Percentiles rank a stretch among this genome's conserved stretches.
Conservation (phyloP, 139 green algal genomes). For the Chloropicon primus region DNA sequence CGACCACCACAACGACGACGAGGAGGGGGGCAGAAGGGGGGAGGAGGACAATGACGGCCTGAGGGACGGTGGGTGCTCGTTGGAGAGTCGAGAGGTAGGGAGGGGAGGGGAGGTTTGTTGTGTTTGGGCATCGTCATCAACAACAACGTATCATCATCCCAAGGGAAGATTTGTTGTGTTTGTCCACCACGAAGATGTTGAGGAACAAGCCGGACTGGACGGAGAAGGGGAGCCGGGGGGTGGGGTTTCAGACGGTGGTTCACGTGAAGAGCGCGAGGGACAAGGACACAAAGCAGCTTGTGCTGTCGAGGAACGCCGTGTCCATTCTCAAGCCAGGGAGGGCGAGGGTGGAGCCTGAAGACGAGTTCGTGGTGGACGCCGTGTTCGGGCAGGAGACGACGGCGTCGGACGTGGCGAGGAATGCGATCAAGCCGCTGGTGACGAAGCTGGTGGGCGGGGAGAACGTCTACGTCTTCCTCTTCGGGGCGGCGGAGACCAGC, state of each 20-base stretch:
- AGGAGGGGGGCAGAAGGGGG: no score
- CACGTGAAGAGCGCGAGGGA: background rate
- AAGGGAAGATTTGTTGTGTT: no score
- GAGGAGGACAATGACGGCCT: no score
- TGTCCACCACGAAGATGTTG: background rate
- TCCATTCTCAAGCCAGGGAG: background rate
- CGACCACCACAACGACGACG: no score
- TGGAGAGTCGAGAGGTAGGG: no score
- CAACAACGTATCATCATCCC: no score
- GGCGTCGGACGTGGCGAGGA: constrained; percentile 26
- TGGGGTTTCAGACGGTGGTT: background rate
- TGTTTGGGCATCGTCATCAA: no score
- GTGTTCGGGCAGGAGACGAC: constrained; percentile 39
- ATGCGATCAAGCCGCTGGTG: constrained; percentile 33
- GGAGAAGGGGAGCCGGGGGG: background rate
- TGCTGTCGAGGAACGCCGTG: background rate
- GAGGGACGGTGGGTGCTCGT: no score
- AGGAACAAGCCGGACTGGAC: background rate
- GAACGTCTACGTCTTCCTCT: constrained; percentile 27
- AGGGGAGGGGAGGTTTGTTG: no score
- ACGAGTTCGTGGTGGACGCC: constrained; percentile 38
- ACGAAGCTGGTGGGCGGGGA: constrained; percentile 41
- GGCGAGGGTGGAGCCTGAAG: constrained; percentile 15
- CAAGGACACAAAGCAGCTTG: background rate
- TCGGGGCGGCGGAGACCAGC: constrained; percentile 34